Percentiles rank a stretch among this genome's conserved stretches.
Evolutionary conservation across 768 basidiomycete genomes (phyloP).

Genomic region (Gloeostereum incarnatum): DNA sequence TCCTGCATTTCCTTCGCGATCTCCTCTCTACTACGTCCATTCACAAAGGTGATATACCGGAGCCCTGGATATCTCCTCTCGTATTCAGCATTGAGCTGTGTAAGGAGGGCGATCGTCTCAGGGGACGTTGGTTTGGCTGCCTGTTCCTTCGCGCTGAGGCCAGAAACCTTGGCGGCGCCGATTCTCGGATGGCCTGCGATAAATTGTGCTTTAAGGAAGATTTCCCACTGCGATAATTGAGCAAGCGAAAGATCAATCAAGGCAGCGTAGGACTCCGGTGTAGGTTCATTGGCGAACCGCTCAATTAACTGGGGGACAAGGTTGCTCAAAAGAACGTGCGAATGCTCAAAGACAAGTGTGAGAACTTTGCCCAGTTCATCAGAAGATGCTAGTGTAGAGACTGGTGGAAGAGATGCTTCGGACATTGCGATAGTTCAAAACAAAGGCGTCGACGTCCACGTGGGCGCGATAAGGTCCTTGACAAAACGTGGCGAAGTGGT

Average conservation of each 20-base stretch:
- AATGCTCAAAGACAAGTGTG: too few relatives aligned
- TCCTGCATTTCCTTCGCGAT: conserved; percentile 80
- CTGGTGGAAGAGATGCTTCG: too few relatives aligned
- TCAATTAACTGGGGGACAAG: too few relatives aligned
- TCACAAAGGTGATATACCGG: conserved; percentile 89
- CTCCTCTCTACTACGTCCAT: conserved; percentile 62
- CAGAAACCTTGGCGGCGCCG: conserved; percentile 71
- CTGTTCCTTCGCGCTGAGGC: conserved; percentile 75
- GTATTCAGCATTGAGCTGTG: conserved; percentile 70
- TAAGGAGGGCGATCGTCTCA: conserved; percentile 64
- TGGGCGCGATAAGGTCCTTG: too few relatives aligned
- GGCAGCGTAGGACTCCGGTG: conserved; percentile 39
- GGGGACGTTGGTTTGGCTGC: conserved; percentile 57
- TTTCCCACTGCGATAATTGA: conserved; percentile 44
- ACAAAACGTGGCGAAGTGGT: too few relatives aligned
- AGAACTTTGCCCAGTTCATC: too few relatives aligned
- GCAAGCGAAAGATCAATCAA: conserved; percentile 47
- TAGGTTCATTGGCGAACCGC: too few relatives aligned
- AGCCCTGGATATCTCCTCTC: conserved; percentile 66
- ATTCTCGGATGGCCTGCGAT: conserved; percentile 85
- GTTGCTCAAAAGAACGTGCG: too few relatives aligned
- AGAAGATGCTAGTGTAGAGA: too few relatives aligned
- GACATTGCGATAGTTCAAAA: too few relatives aligned
- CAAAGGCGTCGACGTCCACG: too few relatives aligned
- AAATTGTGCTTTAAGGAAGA: conserved; percentile 46